These are phyloP conservation scores for Phytopythium sindhum DNA, from an alignment of 352 stramenopile species.

Conservation along the genomic window DNA sequence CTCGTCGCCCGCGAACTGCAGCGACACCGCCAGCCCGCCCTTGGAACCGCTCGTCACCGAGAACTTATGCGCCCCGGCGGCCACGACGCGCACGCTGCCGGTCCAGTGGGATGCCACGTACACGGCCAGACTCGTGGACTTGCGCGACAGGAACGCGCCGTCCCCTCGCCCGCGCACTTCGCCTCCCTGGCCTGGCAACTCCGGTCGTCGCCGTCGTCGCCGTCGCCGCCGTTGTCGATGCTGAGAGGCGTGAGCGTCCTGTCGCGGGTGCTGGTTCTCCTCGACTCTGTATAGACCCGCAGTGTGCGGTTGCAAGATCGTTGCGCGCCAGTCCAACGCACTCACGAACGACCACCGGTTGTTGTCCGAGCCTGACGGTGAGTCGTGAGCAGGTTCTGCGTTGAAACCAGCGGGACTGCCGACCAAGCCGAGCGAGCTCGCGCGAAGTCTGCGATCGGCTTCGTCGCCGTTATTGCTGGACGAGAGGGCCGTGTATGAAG, in stretches of 20 bases:
- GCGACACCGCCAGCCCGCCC: slow-evolving; percentile 48
- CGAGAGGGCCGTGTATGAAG: background rate
- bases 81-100: slow-evolving; percentile 38
- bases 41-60: slow-evolving; percentile 49
- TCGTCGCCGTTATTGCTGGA: background rate
- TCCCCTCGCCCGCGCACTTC: slow-evolving; percentile 59
- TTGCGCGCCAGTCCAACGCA: background rate
- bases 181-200: slow-evolving; percentile 18
- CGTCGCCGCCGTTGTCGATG: no score
- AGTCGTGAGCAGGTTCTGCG: background rate
- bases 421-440: slow-evolving; percentile 12
- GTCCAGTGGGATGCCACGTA: slow-evolving; percentile 44
- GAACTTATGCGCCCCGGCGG: slow-evolving; percentile 59
- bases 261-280: background rate
- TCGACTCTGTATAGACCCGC: background rate
- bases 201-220: background rate
- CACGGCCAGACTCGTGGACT: slow-evolving; percentile 64
- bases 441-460: background rate
- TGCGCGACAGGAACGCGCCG: slow-evolving; percentile 54
- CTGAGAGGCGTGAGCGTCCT: background rate
- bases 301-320: background rate
- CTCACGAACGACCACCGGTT: slow-evolving; percentile 6
- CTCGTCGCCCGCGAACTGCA: slow-evolving; percentile 36
- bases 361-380: background rate
- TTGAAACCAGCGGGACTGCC: background rate